These are phyloP conservation scores for Paraphaeosphaeria sporulosa DNA, from an alignment of 2,329 filamentous ascomycete species.

Conservation along the genomic window DNA sequence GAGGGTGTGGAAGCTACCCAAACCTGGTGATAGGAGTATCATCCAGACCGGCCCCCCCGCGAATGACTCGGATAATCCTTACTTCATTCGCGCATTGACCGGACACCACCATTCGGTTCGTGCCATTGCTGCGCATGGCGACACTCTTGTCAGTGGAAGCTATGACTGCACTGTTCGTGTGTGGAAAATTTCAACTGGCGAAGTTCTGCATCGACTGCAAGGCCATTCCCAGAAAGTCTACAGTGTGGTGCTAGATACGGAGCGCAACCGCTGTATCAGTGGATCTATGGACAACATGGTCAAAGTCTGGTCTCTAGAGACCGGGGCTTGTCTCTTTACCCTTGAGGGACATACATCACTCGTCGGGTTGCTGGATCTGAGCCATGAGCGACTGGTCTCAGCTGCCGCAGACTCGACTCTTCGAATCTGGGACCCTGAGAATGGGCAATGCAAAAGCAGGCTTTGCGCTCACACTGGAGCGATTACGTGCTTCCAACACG, in stretches of 20 bases:
- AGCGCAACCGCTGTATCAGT: conserved; percentile 93
- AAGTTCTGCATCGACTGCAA: conserved; percentile 81
- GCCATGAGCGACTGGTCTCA: conserved; percentile 88
- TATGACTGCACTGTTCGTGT: conserved; percentile 96
- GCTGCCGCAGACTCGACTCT: conserved; percentile 95
- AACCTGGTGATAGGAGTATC: conserved; percentile 77
- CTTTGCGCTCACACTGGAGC: conserved; percentile 94
- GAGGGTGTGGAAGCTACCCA: conserved; percentile 91
- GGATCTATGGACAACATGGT: conserved; percentile 98
- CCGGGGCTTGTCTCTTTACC: conserved; percentile 83
- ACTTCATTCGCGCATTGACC: conserved; percentile 85
- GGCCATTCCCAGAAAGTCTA: conserved; percentile 96
- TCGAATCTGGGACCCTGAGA: conserved; percentile 96
- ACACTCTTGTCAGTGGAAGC: conserved; percentile 95
- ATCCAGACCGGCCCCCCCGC: conserved; percentile 80
- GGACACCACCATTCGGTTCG: conserved; percentile 95
- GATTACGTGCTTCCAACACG: conserved; percentile 98
- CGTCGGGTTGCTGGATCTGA: conserved; percentile 88
- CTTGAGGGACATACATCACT: conserved; percentile 92
- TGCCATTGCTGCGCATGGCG: conserved; percentile 91
- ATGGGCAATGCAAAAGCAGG: conserved; percentile 86
- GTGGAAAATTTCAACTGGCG: conserved; percentile 96
- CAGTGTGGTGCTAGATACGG: conserved; percentile 91
- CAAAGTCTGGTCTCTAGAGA: conserved; percentile 95
- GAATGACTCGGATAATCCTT: conserved; percentile 83